These are phyloP conservation scores for Lipomyces yamanashiensis DNA, from an alignment of 805 yeast species.

Conservation along the genomic window DNA sequence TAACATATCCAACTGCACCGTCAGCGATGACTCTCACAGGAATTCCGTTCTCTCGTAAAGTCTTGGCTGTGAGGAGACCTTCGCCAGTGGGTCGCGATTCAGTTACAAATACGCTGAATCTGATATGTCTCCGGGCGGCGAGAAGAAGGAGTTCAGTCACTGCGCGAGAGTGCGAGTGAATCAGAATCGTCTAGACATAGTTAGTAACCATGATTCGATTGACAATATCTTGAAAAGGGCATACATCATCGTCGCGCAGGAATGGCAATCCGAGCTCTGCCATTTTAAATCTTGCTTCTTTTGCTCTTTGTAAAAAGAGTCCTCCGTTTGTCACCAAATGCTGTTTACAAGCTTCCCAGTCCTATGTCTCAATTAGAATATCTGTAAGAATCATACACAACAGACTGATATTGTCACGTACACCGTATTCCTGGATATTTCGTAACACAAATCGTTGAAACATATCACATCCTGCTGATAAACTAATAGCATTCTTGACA, in stretches of 20 bases:
- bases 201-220: neutral
- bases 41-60: slow-evolving; percentile 70
- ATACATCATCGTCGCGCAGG: slow-evolving; percentile 89
- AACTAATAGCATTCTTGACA: slow-evolving; percentile 87
- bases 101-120: slow-evolving; percentile 90
- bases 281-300: slow-evolving; percentile 81
- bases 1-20: slow-evolving; percentile 89
- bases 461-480: slow-evolving; percentile 96
- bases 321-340: slow-evolving; percentile 94
- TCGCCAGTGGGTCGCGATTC: slow-evolving; percentile 87
- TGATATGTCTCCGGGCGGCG: slow-evolving; percentile 75
- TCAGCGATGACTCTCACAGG: slow-evolving; percentile 90
- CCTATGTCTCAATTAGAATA: slow-evolving; percentile 44
- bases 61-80: slow-evolving; percentile 71
- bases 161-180: slow-evolving; percentile 91
- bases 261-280: slow-evolving; percentile 88
- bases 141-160: slow-evolving; percentile 73
- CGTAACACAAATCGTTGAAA: slow-evolving; percentile 91
- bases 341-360: slow-evolving; percentile 91
- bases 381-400: neutral
- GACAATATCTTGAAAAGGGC: neutral
- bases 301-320: slow-evolving; percentile 87
- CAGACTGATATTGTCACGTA: slow-evolving; percentile 12
- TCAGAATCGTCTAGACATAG: slow-evolving; percentile 54
- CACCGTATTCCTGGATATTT: slow-evolving; percentile 75